Conservation (phyloP, 345 rosid genomes). For the Eutrema japonicum region DNA sequence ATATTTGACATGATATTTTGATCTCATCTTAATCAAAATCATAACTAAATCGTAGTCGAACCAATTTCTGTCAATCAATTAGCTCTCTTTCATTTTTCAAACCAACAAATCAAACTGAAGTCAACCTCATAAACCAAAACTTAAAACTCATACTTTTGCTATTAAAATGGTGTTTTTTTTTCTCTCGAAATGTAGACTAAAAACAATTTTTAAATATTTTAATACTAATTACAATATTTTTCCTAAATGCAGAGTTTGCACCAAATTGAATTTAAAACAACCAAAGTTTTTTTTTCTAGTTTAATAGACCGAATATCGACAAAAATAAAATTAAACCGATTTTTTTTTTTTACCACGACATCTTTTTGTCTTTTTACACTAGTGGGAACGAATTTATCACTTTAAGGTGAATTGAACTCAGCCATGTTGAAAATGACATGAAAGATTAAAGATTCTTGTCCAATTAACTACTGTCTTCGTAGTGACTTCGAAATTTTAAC, state of each 20-base stretch:
- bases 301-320: neutral
- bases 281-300: neutral
- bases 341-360: neutral
- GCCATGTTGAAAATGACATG: conserved; percentile 33
- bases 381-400: conserved; percentile 27
- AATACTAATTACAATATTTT: neutral
- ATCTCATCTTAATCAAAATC: neutral
- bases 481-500: neutral
- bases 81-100: neutral
- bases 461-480: conserved; percentile 19
- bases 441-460: conserved; percentile 8
- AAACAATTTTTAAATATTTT: neutral
- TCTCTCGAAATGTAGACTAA: neutral
- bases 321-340: neutral
- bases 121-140: neutral
- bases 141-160: neutral
- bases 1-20: neutral
- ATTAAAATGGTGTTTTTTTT: neutral
- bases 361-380: neutral
- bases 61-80: neutral
- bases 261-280: neutral
- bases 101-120: neutral
- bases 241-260: no score
- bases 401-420: conserved; percentile 29
- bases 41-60: neutral